These are phyloP conservation scores for Clonostachys solani DNA, from an alignment of 2,329 filamentous ascomycete species.

Conservation along the genomic window DNA sequence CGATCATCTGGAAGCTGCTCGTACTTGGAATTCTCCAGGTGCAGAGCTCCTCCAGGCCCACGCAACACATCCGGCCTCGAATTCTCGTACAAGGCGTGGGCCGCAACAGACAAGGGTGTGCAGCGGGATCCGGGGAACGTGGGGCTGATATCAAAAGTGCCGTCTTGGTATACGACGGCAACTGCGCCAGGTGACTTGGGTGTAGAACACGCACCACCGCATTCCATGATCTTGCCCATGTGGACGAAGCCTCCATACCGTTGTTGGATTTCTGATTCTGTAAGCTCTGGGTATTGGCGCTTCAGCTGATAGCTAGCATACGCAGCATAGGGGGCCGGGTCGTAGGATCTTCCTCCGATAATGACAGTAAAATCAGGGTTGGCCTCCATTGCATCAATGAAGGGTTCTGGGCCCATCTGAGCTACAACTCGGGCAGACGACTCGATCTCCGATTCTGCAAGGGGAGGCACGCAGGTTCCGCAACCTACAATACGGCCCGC, in stretches of 20 bases:
- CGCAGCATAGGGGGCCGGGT: slow-evolving; percentile 26
- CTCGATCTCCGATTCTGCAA: slow-evolving; percentile 29
- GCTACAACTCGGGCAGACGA: slow-evolving; percentile 26
- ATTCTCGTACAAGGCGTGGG: slow-evolving; percentile 52
- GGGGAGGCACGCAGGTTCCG: slow-evolving; percentile 29
- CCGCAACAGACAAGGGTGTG: slow-evolving; percentile 42
- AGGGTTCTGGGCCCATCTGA: slow-evolving; percentile 38
- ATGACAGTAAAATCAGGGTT: slow-evolving; percentile 36
- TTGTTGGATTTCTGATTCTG: not conserved
- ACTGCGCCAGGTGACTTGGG: slow-evolving; percentile 39
- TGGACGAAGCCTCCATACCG: slow-evolving; percentile 29
- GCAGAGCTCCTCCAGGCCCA: slow-evolving; percentile 43
- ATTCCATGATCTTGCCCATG: slow-evolving; percentile 52
- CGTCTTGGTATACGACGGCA: slow-evolving; percentile 31
- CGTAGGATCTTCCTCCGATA: slow-evolving; percentile 33
- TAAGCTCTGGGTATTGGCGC: not conserved
- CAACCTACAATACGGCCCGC: slow-evolving; percentile 22
- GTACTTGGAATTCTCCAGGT: slow-evolving; percentile 35
- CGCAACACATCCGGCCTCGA: slow-evolving; percentile 41
- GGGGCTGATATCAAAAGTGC: slow-evolving; percentile 41
- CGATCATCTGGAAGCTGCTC: slow-evolving; percentile 11
- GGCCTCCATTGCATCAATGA: slow-evolving; percentile 26
- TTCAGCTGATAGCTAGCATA: slow-evolving; percentile 11
- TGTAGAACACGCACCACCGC: slow-evolving; percentile 38
- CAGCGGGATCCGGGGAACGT: slow-evolving; percentile 31